Percentiles rank a stretch among this genome's conserved stretches.
phyloP scores from a whole-genome alignment of 305 asterid species.

The Salvia sclarea region DNA sequence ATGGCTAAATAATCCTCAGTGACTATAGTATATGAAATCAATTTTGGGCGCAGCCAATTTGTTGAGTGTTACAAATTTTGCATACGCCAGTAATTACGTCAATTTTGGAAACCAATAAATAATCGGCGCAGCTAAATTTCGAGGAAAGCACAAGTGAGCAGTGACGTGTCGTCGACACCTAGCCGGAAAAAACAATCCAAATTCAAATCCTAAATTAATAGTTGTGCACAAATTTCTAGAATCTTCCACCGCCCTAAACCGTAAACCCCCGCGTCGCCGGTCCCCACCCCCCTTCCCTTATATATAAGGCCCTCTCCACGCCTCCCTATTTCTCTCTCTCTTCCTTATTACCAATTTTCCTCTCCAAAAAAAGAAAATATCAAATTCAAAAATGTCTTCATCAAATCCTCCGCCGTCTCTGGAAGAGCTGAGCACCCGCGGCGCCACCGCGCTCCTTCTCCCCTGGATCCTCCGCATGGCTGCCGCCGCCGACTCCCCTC shows the following conservation, averaged over 20 bases:
- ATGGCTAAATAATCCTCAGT: too few relatives aligned
- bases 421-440: slow-evolving; percentile 45
- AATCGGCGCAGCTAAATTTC: too few relatives aligned
- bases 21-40: too few relatives aligned
- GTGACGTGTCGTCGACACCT: too few relatives aligned
- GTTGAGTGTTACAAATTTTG: too few relatives aligned
- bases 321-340: neutral
- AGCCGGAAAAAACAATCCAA: neutral
- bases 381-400: slow-evolving; percentile 34
- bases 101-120: too few relatives aligned
- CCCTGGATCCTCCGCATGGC: slow-evolving; percentile 46
- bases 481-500: slow-evolving; percentile 28
- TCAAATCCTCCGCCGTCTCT: slow-evolving; percentile 45
- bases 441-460: slow-evolving; percentile 47
- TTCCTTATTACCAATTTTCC: neutral
- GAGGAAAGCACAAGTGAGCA: too few relatives aligned
- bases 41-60: too few relatives aligned
- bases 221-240: neutral
- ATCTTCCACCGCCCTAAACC: neutral
- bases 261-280: slow-evolving; percentile 1
- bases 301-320: neutral
- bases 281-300: neutral
- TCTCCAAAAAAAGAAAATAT: neutral
- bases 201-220: neutral
- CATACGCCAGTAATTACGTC: too few relatives aligned